Evolutionary conservation across 495 filamentous ascomycete genomes (phyloP).

Genomic region (Podospora conica): DNA sequence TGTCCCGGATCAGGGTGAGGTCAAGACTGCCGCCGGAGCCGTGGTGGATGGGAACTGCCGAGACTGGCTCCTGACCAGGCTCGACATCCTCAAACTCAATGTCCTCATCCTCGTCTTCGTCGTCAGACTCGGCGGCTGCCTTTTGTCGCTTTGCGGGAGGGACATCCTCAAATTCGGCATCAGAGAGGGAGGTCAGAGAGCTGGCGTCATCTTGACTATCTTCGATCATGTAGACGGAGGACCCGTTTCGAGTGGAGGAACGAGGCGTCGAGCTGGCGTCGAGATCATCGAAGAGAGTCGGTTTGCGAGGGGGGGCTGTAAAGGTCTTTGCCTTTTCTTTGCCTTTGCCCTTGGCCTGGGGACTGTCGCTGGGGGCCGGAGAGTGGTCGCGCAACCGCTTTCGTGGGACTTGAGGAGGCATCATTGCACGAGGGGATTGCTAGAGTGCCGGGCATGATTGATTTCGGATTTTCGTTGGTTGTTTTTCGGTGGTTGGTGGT

Average conservation of each 20-base stretch:
- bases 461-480: too few relatives aligned
- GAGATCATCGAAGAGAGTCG: conserved; percentile 60
- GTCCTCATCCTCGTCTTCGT: conserved; percentile 61
- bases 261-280: conserved; percentile 49
- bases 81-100: conserved; percentile 87
- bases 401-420: conserved; percentile 44
- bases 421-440: conserved; percentile 10
- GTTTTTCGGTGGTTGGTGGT: not conserved
- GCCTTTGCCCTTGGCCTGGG: not conserved
- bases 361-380: conserved; percentile 13
- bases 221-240: conserved; percentile 41
- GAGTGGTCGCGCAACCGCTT: conserved; percentile 38
- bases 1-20: conserved; percentile 62
- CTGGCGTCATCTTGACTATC: conserved; percentile 50
- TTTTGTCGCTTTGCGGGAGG: conserved; percentile 20
- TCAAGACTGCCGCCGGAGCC: conserved; percentile 56
- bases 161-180: conserved; percentile 64
- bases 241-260: conserved; percentile 46
- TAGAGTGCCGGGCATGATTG: conserved; percentile 3
- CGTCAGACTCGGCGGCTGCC: conserved; percentile 19
- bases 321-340: conserved; percentile 14
- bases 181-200: conserved; percentile 57
- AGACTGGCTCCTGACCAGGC: conserved; percentile 54
- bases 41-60: conserved; percentile 17
- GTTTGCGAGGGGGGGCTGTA: conserved; percentile 39